Base-by-base conservation (phyloP, 192 early-diverging fungal genomes). In the Coemansia sp. region DNA sequence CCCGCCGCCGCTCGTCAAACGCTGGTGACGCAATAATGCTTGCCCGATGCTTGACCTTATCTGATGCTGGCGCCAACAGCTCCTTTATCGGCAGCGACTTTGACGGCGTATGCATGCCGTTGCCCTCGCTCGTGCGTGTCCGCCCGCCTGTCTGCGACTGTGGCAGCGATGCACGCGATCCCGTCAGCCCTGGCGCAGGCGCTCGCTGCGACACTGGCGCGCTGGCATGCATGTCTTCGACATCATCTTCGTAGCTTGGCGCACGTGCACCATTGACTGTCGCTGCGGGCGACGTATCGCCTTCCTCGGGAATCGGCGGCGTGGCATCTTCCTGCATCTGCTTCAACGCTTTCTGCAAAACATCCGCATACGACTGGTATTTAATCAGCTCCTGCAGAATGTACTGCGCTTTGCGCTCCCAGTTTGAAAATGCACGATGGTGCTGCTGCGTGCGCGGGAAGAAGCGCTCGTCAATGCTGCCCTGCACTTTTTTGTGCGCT, bases 351-450 rank as follows among this genome's bases (percentile, higher is more conserved):
- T 86, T 86, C 67, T 90, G 86, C 67, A 93, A 65, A 23, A 82
- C 84, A 58, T 93, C 89, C 9, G 86, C 86, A 58, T 93, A 93
- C 63, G 88, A 89, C 66, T 90, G 88, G 60, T 91, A 89, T 65
- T 91, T 93, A 75, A 93, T 88, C 66, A 91, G 88, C 79, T 93
- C 91, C 71, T 90, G 86, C 39, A 93, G 66, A 27, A 93, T 72
- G 68, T 90, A 86, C 63, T 88, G 86, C 10, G 89, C 88, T 70
- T 88, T 87, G 57, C 84, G 80, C 76, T 93, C 91, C 91, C 91
- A 93, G 65, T 93, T 93, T 10, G 84, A 75, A 58, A 91, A 84
- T 6, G 86, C 91, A 63, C 84, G 87, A 3, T 84, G 67, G 72
- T 85, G 69, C 66, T 88, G 85, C 38, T 73, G 75, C 22, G 86